Base-by-base conservation (phyloP, 202 grass and related monocot species). In the Alloteropsis angusta region DNA sequence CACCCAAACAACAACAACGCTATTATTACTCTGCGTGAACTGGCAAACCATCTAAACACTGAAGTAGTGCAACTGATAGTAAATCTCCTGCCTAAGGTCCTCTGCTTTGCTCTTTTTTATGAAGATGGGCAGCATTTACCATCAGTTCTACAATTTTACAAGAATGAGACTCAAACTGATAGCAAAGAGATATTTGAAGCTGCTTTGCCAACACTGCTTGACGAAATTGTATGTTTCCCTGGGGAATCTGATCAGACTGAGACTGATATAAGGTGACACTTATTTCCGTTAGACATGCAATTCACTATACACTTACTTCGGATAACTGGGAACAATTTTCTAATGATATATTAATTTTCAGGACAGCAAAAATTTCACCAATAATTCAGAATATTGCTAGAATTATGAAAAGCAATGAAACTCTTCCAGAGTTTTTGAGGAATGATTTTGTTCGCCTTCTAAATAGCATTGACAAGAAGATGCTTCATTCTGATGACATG, bases 381-480 rank as follows among this genome's bases (percentile, higher is more conserved):
- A 92, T 81, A 74, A 86, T 97, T 86, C 83, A 88, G 84, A 80
- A 88, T 61, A 87, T 97, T 36, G 83, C 94, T 54, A 93, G 37
- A 92, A 87, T 92, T 65, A 79, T 97, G 80, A 92, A 70, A 52
- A 81, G 91, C 66, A 87, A 88, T 74, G 94, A 94, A 52, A 83
- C 47, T 82, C 87, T 97, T 79, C 91, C 91, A 60, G 89, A 86
- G 70, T 97, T 97, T 80, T 86, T 97, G 83, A 97, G 88, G 87
- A 90, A 97, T 82, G 83, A 97, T 86, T 94, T 97, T 87, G 95
- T 94, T 35, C 83, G 91, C 25, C 95, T 97, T 82, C 89, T 97
- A 13, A 94, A 97, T 77, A 90, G 89, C 44, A 90, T 97, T 64
- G 89, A 97, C 75, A 86, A 85, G 81, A 97, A 94, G 77, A 94